Evolutionary conservation across 805 yeast genomes (phyloP), one percentile per base, ranked within the genome.

Genomic region (Debaryomyces castellii): DNA sequence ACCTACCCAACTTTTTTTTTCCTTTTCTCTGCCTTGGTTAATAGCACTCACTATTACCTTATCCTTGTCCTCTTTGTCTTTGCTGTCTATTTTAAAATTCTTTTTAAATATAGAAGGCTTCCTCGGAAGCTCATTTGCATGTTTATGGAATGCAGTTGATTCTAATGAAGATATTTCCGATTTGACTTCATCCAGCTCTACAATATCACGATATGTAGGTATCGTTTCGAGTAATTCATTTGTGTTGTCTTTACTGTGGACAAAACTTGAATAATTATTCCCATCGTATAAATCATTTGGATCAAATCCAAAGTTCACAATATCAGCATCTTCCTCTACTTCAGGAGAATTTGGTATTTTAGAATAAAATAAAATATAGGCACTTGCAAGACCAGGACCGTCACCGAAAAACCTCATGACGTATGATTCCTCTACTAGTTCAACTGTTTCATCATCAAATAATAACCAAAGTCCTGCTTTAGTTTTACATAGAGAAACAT

Each of bases 371-470:
- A 94, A 68, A 22, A 94, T 83, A 64, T 94, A 94, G 0, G 98
- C 98, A 22, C 96, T 85, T 0, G 97, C 90, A 57, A 89, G 75
- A 6, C 96, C 94, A 2, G 87, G 85, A 3, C 86, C 82, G 60
- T 89, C 92, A 22, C 98, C 98, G 57, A 89, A 85, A 58, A 91
- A 94, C 54, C 86, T 79, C 63, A 83, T 76, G 3, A 94, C 97
- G 53, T 85, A 89, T 34, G 80, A 72, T 50, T 89, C 96, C 52
- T 85, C 89, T 8, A 94, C 90, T 12, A 85, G 70, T 61, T 92
- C 97, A 1, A 92, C 97, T 4, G 94, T 83, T 63, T 94, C 98
- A 63, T 94, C 99, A 62, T 94, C 99, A 67, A 88, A 94, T 46
- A 94, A 67, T 24, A 94, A 68, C 99, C 99, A 94, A 0, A 96